Conservation (phyloP, 1,284 basidiomycete species). For the Ceratobasidium sp. region DNA sequence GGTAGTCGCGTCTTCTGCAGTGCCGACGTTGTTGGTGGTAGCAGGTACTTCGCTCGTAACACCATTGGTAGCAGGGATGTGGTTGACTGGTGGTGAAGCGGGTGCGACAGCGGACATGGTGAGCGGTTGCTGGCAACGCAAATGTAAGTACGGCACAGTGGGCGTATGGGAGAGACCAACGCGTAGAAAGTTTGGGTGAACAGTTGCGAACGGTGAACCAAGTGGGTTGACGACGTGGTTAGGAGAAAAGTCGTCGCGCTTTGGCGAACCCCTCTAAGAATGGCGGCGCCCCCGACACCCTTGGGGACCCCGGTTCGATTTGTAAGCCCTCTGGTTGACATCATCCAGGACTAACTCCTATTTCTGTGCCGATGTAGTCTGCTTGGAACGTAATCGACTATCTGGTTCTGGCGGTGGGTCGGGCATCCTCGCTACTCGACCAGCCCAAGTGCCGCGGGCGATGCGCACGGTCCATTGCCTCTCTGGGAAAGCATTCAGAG, state of each 20-base stretch:
- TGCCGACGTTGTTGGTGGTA: conserved; percentile 41
- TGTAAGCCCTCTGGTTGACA: conserved; percentile 21
- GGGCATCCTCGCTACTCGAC: not conserved
- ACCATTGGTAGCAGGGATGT: conserved; percentile 39
- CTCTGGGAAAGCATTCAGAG: not conserved
- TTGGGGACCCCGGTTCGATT: conserved; percentile 18
- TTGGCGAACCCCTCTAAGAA: conserved; percentile 26
- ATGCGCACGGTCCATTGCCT: not conserved
- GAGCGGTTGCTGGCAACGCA: conserved; percentile 26
- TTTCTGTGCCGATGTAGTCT: not conserved
- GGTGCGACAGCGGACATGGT: conserved; percentile 45
- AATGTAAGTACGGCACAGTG: not conserved
- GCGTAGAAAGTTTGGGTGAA: conserved; percentile 42
- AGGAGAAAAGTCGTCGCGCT: conserved; percentile 42
- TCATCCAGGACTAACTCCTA: conserved; percentile 41
- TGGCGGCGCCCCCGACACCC: conserved; percentile 30
- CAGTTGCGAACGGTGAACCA: conserved; percentile 43
- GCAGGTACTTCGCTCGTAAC: conserved; percentile 39
- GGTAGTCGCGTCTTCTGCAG: conserved; percentile 42
- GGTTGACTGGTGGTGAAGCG: conserved; percentile 44
- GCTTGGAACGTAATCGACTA: conserved; percentile 18
- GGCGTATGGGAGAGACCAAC: not conserved
- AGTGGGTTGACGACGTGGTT: conserved; percentile 46
- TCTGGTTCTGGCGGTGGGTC: not conserved
- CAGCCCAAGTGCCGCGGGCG: not conserved